These are phyloP conservation scores for Ceratobasidium sp. DNA, from an alignment of 1,284 basidiomycete species.

Conservation along the genomic window DNA sequence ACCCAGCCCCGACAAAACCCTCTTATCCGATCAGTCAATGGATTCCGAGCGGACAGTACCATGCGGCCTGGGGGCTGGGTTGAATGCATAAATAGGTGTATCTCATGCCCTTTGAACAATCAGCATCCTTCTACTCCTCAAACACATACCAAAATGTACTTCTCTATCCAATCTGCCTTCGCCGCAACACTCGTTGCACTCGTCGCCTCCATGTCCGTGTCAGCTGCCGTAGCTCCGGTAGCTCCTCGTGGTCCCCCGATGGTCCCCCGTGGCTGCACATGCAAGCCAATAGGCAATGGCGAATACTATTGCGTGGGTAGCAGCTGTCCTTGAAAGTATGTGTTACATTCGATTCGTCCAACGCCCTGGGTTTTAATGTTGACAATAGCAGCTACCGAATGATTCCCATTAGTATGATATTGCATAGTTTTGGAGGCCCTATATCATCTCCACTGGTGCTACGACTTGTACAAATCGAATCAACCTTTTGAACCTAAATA, in stretches of 20 bases:
- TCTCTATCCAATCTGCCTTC: slow-evolving; percentile 45
- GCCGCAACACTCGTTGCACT: slow-evolving; percentile 40
- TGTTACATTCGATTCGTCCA: too few relatives aligned
- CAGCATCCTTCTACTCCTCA: background rate
- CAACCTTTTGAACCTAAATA: too few relatives aligned
- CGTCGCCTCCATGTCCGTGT: slow-evolving; percentile 2
- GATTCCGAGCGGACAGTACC: too few relatives aligned
- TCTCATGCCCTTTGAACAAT: background rate
- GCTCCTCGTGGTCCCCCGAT: slow-evolving; percentile 1
- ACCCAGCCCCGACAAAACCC: too few relatives aligned
- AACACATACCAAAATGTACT: slow-evolving; percentile 38
- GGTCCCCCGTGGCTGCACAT: slow-evolving; percentile 22
- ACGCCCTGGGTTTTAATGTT: too few relatives aligned
- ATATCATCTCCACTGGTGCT: too few relatives aligned
- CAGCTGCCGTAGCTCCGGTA: background rate
- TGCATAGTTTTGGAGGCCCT: too few relatives aligned
- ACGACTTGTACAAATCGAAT: too few relatives aligned
- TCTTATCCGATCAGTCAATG: too few relatives aligned
- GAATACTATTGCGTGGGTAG: background rate
- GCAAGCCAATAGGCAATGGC: background rate
- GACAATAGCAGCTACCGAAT: too few relatives aligned
- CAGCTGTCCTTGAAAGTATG: background rate
- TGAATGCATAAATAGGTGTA: background rate
- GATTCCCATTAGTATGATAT: too few relatives aligned
- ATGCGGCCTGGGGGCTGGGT: background rate